Conservation (phyloP, 352 stramenopile genomes). For the Globisporangium perplexum region DNA sequence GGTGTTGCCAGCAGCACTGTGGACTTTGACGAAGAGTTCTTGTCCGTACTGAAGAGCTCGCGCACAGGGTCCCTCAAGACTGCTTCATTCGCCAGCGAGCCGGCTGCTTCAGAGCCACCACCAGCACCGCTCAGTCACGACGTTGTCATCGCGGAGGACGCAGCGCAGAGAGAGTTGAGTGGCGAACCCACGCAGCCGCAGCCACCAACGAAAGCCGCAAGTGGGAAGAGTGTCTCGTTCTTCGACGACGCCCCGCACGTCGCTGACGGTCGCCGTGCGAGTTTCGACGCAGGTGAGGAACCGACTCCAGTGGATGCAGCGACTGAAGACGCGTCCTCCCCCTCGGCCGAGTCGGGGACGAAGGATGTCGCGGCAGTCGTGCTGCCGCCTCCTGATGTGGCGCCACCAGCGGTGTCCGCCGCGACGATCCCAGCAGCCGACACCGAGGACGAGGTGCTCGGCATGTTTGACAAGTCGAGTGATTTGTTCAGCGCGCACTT, state of each 20-base stretch:
- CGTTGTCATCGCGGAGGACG: neutral
- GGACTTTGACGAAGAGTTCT: constrained; percentile 24
- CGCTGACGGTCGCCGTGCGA: neutral
- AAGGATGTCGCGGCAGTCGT: neutral
- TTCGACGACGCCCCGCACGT: neutral
- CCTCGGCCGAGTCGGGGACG: neutral
- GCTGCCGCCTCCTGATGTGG: neutral
- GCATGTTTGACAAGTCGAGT: constrained; percentile 10
- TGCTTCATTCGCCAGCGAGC: neutral
- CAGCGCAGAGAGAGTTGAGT: neutral
- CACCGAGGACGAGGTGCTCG: neutral
- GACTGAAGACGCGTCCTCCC: neutral
- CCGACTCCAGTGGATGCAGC: neutral
- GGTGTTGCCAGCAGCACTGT: neutral
- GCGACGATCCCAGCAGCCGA: neutral
- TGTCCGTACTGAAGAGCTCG: constrained; percentile 6
- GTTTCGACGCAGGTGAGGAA: neutral
- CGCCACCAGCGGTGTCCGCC: neutral
- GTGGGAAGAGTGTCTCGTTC: constrained; percentile 1
- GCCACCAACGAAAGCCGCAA: neutral
- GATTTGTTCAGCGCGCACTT: constrained; percentile 2
- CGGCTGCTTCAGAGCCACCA: neutral
- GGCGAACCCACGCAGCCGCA: neutral
- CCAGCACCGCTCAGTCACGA: neutral
- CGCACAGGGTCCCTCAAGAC: neutral